Evolutionary conservation across 805 yeast genomes (phyloP), one percentile per base, ranked within the genome.

Genomic region (Candida patagonica): DNA sequence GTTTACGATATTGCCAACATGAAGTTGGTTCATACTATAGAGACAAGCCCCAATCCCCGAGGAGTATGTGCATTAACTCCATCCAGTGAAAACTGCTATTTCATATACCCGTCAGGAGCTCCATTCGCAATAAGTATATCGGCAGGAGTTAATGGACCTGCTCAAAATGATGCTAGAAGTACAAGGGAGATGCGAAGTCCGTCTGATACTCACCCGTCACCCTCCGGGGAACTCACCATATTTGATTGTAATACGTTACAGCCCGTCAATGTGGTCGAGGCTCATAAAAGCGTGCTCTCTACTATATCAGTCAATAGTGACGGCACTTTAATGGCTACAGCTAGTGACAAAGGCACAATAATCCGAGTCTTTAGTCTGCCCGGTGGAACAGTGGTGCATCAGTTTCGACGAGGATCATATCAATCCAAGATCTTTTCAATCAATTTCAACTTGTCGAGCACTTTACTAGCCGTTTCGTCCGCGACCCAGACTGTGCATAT

Each of bases 401-500:
- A 86, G 57, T 84, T 83, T 58, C 68, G 95, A 47, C 65, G 95
- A 50, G 95, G 95, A 1, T 76, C 89, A 1, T 88, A 88, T 55
- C 83, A 85, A 2, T 83, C 96, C 2, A 72, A 68, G 46, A 83
- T 92, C 13, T 76, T 75, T 51, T 80, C 94, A 8, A 66, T 92
- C 47, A 69, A 75, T 26, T 92, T 92, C 61, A 80, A 85, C 46
- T 63, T 68, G 20, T 81, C 82, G 46, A 78, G 82, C 44, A 68
- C 69, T 12, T 73, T 80, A 46, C 65, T 92, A 23, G 74, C 85
- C n/a, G 95, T 89, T 20, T 76, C 89, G 8, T 80, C 94, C 21
- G 76, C 94, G 2, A 85, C 94, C 16, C 94, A 84, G 32, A 92
- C 99, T 0, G 88, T 92, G 17, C 99, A 92, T 59, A 76, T 92